Conservation (phyloP, 2,329 filamentous ascomycete species). For the Xylariales sp. region DNA sequence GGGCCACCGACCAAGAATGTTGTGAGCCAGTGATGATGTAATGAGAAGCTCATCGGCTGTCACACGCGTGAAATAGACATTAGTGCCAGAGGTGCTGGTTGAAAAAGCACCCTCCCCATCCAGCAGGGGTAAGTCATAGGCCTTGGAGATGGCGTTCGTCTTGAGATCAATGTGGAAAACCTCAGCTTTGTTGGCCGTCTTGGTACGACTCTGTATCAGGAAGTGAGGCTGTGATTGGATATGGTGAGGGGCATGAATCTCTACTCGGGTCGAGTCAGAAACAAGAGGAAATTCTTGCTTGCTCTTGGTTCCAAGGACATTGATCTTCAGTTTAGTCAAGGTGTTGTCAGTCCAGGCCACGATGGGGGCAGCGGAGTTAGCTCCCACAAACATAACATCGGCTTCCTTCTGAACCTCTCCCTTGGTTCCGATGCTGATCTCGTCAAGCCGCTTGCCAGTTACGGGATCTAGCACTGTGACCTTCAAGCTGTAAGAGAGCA, state of each 20-base stretch:
- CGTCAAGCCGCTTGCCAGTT: slow-evolving; percentile 68
- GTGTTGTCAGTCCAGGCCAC: slow-evolving; percentile 69
- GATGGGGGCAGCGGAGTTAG: slow-evolving; percentile 70
- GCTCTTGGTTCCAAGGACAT: slow-evolving; percentile 60
- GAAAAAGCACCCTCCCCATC: slow-evolving; percentile 72
- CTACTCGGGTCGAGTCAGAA: slow-evolving; percentile 43
- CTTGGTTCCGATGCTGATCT: slow-evolving; percentile 69
- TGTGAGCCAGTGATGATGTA: slow-evolving; percentile 71
- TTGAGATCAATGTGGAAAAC: slow-evolving; percentile 80
- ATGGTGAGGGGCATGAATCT: slow-evolving; percentile 71
- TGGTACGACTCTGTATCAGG: slow-evolving; percentile 74
- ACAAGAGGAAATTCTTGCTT: slow-evolving; percentile 51
- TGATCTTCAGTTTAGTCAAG: slow-evolving; percentile 61
- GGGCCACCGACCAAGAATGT: slow-evolving; percentile 71
- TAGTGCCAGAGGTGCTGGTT: slow-evolving; percentile 69
- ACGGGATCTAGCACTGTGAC: slow-evolving; percentile 68
- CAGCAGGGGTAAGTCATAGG: slow-evolving; percentile 73
- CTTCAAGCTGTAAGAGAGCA: slow-evolving; percentile 71
- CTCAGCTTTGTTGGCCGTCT: slow-evolving; percentile 70
- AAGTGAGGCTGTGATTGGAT: slow-evolving; percentile 75
- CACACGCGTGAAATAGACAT: slow-evolving; percentile 85
- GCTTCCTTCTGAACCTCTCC: slow-evolving; percentile 61
- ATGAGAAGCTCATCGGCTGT: slow-evolving; percentile 70
- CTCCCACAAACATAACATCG: slow-evolving; percentile 70
- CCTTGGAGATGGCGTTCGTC: slow-evolving; percentile 64